These are phyloP conservation scores for Terfezia boudieri DNA, from an alignment of 495 filamentous ascomycete genomes.

Conservation along the genomic window DNA sequence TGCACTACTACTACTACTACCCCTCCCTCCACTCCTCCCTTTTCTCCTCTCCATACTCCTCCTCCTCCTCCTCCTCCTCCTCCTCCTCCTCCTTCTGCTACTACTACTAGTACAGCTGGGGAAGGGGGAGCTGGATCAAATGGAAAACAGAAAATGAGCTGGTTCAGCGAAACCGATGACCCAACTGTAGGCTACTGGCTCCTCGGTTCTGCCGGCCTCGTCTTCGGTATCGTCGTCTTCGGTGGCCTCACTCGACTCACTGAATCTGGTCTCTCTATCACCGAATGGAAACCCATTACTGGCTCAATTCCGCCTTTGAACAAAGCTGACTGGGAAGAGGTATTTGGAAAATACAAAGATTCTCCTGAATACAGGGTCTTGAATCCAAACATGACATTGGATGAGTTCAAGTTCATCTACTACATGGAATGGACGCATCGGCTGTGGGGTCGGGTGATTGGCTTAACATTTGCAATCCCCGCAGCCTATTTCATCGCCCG, in stretches of 20 bases:
- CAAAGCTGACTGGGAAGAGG: slow-evolving; percentile 57
- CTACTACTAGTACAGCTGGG: too few relatives aligned
- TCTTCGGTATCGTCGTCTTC: slow-evolving; percentile 92
- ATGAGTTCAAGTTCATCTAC: slow-evolving; percentile 95
- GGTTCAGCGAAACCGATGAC: slow-evolving; percentile 50
- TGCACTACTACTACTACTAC: too few relatives aligned
- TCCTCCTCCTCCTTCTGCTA: too few relatives aligned
- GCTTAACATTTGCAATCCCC: slow-evolving; percentile 69
- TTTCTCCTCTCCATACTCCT: too few relatives aligned
- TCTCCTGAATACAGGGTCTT: slow-evolving; percentile 80
- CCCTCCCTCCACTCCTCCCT: too few relatives aligned
- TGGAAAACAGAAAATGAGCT: slow-evolving; percentile 1
- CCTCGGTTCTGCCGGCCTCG: slow-evolving; percentile 66
- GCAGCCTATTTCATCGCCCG: slow-evolving; percentile 71
- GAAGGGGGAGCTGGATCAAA: too few relatives aligned
- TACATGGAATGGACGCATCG: slow-evolving; percentile 98
- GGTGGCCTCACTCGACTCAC: slow-evolving; percentile 83
- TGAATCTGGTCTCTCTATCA: slow-evolving; percentile 93
- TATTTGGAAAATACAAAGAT: slow-evolving; percentile 74
- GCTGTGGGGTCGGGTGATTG: slow-evolving; percentile 84
- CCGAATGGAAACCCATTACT: slow-evolving; percentile 96
- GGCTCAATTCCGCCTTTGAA: slow-evolving; percentile 72
- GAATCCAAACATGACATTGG: slow-evolving; percentile 74
- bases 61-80: too few relatives aligned
- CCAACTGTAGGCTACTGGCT: slow-evolving; percentile 79